A percentile compares a stretch with the other conserved stretches of the same genome.
phyloP scores from a whole-genome alignment of 2,329 filamentous ascomycete species.

The Pseudocercospora ulei region DNA sequence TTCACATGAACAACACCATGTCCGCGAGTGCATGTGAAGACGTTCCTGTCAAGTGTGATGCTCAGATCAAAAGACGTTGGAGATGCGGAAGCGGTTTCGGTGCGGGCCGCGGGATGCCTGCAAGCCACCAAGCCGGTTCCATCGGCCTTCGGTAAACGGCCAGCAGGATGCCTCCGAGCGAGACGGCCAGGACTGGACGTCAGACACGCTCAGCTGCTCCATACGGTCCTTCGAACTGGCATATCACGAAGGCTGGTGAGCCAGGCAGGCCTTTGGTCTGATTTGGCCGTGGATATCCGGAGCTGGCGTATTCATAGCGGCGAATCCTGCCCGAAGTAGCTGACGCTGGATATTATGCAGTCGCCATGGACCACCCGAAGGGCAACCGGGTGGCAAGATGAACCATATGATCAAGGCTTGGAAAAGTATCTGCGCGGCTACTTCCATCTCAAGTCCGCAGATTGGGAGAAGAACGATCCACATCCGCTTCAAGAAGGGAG shows the following conservation, averaged over 20 bases:
- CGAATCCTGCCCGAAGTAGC: conserved; percentile 53
- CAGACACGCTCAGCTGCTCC: no score
- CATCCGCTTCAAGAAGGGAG: conserved; percentile 48
- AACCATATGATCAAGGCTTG: conserved; percentile 46
- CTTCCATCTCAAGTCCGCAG: conserved; percentile 57
- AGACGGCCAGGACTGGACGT: no score
- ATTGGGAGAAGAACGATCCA: conserved; percentile 46
- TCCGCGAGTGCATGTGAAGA: no score
- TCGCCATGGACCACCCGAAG: conserved; percentile 59
- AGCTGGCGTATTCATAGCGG: conserved; percentile 61
- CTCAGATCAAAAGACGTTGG: not conserved
- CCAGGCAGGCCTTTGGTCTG: conserved; percentile 48
- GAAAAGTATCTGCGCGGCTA: conserved; percentile 56
- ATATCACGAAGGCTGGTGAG: conserved; percentile 50
- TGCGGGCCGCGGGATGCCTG: conserved; percentile 1
- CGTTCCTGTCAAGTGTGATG: no score
- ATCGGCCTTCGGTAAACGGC: no score
- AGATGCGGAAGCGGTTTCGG: not conserved
- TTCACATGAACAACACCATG: no score
- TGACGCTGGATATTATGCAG: conserved; percentile 52
- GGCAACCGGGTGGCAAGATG: conserved; percentile 52
- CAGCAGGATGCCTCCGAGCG: no score
- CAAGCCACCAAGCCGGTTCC: no score
- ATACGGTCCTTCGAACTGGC: no score
- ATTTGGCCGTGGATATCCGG: conserved; percentile 58